phyloP scores from a whole-genome alignment of 2,329 filamentous ascomycete genomes.

The Aspergillus sergii region DNA sequence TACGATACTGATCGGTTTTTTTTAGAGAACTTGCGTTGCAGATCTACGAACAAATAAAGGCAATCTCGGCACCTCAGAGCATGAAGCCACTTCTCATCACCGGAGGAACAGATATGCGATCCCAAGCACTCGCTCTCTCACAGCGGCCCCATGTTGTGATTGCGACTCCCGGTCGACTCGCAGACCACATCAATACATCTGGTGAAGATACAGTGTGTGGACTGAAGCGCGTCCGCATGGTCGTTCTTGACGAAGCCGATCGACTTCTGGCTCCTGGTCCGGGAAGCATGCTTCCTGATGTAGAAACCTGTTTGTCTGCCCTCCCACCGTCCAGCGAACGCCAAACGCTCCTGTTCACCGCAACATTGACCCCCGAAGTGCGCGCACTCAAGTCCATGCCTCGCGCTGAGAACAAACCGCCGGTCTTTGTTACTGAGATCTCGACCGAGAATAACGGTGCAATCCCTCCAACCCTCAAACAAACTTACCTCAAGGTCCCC shows the following conservation, averaged over 20 bases:
- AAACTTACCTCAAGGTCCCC: slow-evolving; percentile 84
- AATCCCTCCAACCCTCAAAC: slow-evolving; percentile 77
- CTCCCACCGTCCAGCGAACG: slow-evolving; percentile 76
- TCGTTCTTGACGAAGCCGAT: slow-evolving; percentile 96
- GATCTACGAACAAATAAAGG: slow-evolving; percentile 94
- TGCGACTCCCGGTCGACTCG: slow-evolving; percentile 87
- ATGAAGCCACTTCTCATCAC: slow-evolving; percentile 89
- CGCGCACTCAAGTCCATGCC: slow-evolving; percentile 80
- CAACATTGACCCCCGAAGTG: slow-evolving; percentile 91
- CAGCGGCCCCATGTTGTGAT: slow-evolving; percentile 88
- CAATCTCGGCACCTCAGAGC: slow-evolving; percentile 83
- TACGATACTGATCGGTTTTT: neutral
- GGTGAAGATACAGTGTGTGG: slow-evolving; percentile 88
- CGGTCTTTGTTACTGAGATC: slow-evolving; percentile 88
- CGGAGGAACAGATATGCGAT: slow-evolving; percentile 88
- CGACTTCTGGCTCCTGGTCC: slow-evolving; percentile 73
- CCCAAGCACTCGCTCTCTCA: slow-evolving; percentile 82
- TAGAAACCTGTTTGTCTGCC: slow-evolving; percentile 82
- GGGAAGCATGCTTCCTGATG: slow-evolving; percentile 91
- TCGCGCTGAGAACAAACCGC: slow-evolving; percentile 66
- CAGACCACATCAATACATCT: slow-evolving; percentile 89
- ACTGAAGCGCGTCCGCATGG: slow-evolving; percentile 74
- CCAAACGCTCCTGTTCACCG: slow-evolving; percentile 96
- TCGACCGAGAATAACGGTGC: slow-evolving; percentile 68
- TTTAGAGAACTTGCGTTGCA: slow-evolving; percentile 84